These are phyloP conservation scores for Xylaria sp. DNA, from an alignment of 2,329 filamentous ascomycete genomes.

Conservation along the genomic window DNA sequence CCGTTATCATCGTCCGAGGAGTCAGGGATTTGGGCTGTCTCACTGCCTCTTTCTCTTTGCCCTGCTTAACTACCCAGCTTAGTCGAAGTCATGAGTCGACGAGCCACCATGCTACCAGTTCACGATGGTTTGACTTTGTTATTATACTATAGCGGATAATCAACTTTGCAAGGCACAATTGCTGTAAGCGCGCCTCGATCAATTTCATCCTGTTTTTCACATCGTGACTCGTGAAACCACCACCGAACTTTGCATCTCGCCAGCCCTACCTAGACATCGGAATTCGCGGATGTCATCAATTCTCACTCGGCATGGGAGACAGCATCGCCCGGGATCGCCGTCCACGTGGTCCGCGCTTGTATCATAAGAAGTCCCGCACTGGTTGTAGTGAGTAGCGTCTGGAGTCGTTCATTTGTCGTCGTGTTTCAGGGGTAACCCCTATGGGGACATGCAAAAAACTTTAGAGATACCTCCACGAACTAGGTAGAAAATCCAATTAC, in stretches of 20 bases:
- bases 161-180: neutral
- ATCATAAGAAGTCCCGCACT: slow-evolving; percentile 39
- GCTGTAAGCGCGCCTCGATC: neutral
- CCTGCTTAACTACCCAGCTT: neutral
- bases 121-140: neutral
- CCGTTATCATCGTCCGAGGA: neutral
- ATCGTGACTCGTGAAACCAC: neutral
- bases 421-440: neutral
- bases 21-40: neutral
- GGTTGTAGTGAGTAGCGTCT: slow-evolving; percentile 25
- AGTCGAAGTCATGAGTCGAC: neutral
- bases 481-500: neutral
- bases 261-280: neutral
- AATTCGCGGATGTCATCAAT: neutral
- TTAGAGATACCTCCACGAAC: too few relatives aligned
- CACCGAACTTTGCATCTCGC: neutral
- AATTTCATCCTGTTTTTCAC: neutral
- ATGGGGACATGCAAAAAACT: too few relatives aligned
- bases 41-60: too few relatives aligned
- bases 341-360: slow-evolving; percentile 37
- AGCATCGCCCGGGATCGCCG: slow-evolving; percentile 24
- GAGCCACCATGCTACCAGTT: neutral
- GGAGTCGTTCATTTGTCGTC: neutral
- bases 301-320: slow-evolving; percentile 19
- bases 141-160: neutral